Base-by-base conservation (phyloP, 441 rosid genomes). In the Erodium trifolium region DNA sequence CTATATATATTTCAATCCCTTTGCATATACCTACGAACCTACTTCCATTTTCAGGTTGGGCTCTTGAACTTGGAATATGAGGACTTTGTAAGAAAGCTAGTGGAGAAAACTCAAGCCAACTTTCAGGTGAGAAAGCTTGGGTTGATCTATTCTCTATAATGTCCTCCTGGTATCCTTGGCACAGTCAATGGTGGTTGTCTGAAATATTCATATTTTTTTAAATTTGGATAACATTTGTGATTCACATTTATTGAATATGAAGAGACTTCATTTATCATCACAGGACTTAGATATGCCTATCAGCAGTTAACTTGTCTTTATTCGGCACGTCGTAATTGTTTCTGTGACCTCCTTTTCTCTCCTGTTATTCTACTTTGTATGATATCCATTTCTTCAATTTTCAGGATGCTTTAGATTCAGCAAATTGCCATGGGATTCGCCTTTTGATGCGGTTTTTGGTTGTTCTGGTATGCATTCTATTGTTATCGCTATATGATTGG, bases 51-150 rank as follows among this genome's bases (percentile, higher is more conserved):
- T 47, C 68, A 95, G 98, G 79, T 90, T 79, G 97, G 96, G 51
- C 80, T 92, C 74, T 67, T 95, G 84, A 92, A 95, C 86, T 81
- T 95, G 91, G 99, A 92, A 76, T 83, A 95, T 68, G 99, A 95
- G 82, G 97, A 90, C 13, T 88, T 87, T 18, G 98, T 82, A 34
- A 69, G 63, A 76, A 82, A 77, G 72, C n/a, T 90, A 41, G 82
- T 92, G 72, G 93, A 86, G 70, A 82, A 45, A 47, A 77, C 79
- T 74, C 93, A 89, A 69, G 72, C 75, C 67, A 73, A 81, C 77
- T 86, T 92, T 72, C 99, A 95, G 93, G 97, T 90, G 75, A 77
- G 78, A 69, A 67, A 68, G 27, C 41, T 67, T 13, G 18, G 9
- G 43, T 51, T 13, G 17, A 51, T 23, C 27, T 23, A 23, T 23